phyloP scores from a whole-genome alignment of 1,139 yeast species.

The Yamadazyma sp. region DNA sequence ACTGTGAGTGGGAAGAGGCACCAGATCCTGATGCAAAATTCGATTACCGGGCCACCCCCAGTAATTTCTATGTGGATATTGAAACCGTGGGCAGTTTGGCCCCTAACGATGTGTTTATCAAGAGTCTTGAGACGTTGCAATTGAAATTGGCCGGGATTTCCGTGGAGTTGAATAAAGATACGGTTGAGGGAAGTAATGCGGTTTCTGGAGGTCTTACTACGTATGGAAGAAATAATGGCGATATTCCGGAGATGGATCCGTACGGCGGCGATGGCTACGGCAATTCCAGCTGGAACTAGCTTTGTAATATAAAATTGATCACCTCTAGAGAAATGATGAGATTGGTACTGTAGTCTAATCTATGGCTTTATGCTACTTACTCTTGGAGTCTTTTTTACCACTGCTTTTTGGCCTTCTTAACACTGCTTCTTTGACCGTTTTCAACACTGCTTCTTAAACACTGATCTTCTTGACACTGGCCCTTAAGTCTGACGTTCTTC shows the following conservation, averaged over 20 bases:
- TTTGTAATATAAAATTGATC: no score
- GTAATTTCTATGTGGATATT: conserved; percentile 78
- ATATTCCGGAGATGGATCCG: conserved; percentile 39
- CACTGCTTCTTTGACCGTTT: no score
- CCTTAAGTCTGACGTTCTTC: no score
- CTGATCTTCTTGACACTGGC: no score
- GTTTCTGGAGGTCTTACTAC: conserved; percentile 48
- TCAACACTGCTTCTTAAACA: no score
- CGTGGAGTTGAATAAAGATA: conserved; percentile 70
- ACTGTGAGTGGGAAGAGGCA: conserved; percentile 95
- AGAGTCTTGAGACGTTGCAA: conserved; percentile 82
- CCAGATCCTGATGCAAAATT: conserved; percentile 86
- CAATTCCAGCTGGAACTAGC: conserved; percentile 27
- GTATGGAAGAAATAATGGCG: conserved; percentile 47
- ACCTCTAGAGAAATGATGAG: no score
- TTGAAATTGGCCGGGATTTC: conserved; percentile 89
- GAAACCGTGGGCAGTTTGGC: conserved; percentile 90
- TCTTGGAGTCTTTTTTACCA: no score
- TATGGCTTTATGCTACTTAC: no score
- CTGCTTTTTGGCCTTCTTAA: no score
- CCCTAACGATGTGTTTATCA: conserved; percentile 83
- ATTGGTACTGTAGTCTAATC: no score
- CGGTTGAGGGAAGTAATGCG: conserved; percentile 48
- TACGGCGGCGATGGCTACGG: conserved; percentile 50
- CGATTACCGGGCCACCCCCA: conserved; percentile 82